phyloP scores from a whole-genome alignment of 257 asterid genomes.

The Eucommia ulmoides region DNA sequence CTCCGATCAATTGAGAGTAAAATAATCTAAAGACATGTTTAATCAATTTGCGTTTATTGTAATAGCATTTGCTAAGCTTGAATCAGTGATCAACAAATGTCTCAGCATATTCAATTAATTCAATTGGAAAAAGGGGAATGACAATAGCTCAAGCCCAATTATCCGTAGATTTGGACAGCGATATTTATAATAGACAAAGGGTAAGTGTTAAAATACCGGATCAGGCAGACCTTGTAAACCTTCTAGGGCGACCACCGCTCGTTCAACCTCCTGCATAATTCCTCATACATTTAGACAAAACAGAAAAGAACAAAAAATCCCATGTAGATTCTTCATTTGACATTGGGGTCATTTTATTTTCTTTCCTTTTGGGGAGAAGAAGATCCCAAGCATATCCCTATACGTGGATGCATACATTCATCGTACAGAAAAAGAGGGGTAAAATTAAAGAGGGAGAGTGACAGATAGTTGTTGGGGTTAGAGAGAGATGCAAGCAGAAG shows the following conservation, averaged over 20 bases:
- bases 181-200: too few species aligned
- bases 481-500: too few species aligned
- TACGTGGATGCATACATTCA: neutral
- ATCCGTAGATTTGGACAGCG: too few species aligned
- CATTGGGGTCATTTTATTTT: neutral
- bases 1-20: neutral
- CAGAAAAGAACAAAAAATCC: neutral
- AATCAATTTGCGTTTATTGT: neutral
- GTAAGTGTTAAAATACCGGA: too few species aligned
- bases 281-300: neutral
- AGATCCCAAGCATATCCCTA: neutral
- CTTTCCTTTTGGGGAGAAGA: neutral
- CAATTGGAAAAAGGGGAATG: neutral
- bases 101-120: neutral
- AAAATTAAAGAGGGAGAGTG: too few species aligned
- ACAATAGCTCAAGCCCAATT: too few species aligned
- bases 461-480: too few species aligned
- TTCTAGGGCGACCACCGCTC: conserved; percentile 66
- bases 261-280: conserved; percentile 63
- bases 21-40: neutral
- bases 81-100: neutral
- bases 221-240: conserved; percentile 49
- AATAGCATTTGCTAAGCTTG: neutral
- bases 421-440: neutral
- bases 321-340: neutral